A percentile compares a stretch with the other conserved stretches of the same genome.
These are phyloP conservation scores for Mycena citricolor DNA, from an alignment of 1,284 basidiomycete genomes.

Conservation along the genomic window DNA sequence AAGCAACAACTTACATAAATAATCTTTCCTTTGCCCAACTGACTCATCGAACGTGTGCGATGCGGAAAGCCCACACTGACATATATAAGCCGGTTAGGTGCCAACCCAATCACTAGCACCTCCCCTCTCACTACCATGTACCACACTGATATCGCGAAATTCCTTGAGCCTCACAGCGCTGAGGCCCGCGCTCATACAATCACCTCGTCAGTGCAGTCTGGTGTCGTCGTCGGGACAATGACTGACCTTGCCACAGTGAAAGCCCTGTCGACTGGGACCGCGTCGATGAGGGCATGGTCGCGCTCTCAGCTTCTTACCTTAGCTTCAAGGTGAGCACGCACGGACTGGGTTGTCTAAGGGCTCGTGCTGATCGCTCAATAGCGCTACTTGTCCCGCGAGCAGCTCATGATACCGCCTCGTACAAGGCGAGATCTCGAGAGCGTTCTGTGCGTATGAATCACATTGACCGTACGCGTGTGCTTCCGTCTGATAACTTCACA, in stretches of 20 bases:
- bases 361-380: constrained; percentile 5
- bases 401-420: constrained; percentile 69
- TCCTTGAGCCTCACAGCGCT: constrained; percentile 68
- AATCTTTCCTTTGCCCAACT: not conserved
- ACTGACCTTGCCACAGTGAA: constrained; percentile 44
- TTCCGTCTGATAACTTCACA: constrained; percentile 31
- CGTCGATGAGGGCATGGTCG: constrained; percentile 69
- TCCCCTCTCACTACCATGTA: constrained; percentile 21
- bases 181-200: constrained; percentile 71
- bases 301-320: constrained; percentile 64
- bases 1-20: not conserved
- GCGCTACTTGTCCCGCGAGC: constrained; percentile 57
- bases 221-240: constrained; percentile 12
- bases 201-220: constrained; percentile 52
- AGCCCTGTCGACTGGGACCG: constrained; percentile 67
- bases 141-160: constrained; percentile 56
- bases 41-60: constrained; percentile 1
- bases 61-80: constrained; percentile 3
- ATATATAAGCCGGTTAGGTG: constrained; percentile 7
- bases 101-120: constrained; percentile 18
- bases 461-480: constrained; percentile 9
- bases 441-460: constrained; percentile 54
- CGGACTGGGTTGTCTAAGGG: not conserved
- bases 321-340: constrained; percentile 42
- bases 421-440: constrained; percentile 65